Evolutionary conservation across 2,329 filamentous ascomycete species (phyloP).

Genomic region (Phialemoniopsis sp.): DNA sequence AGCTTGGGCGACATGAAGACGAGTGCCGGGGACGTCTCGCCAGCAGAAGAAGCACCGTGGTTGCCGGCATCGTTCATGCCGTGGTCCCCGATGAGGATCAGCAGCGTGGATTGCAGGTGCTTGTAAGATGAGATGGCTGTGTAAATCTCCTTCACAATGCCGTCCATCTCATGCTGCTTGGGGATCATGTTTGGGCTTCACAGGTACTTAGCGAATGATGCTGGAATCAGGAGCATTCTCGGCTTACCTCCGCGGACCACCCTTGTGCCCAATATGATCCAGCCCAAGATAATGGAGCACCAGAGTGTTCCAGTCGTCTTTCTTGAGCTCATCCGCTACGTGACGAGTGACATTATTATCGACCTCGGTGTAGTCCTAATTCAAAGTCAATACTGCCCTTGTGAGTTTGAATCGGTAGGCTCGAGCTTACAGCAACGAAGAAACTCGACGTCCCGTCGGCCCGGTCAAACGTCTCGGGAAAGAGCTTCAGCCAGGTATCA

Average conservation of each 20-base stretch:
- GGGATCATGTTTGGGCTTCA: constrained; percentile 80
- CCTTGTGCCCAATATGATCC: constrained; percentile 97
- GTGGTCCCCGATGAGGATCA: constrained; percentile 89
- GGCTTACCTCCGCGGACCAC: constrained; percentile 72
- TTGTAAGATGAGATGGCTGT: constrained; percentile 64
- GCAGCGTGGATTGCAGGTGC: constrained; percentile 72
- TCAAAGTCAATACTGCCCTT: neutral
- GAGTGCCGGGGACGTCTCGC: constrained; percentile 89
- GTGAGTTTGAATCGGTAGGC: no score
- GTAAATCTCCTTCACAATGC: constrained; percentile 58
- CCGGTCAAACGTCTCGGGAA: constrained; percentile 82
- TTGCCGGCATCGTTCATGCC: constrained; percentile 99
- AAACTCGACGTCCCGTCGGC: constrained; percentile 95
- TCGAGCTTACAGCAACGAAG: constrained; percentile 77
- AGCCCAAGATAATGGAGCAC: constrained; percentile 93
- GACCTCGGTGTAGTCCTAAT: constrained; percentile 92
- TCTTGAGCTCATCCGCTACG: constrained; percentile 69
- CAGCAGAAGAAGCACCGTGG: constrained; percentile 88
- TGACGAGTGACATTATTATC: constrained; percentile 97
- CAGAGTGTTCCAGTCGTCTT: constrained; percentile 86
- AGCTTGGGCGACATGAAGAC: constrained; percentile 89
- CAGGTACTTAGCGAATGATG: constrained; percentile 1
- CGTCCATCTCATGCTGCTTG: constrained; percentile 80
- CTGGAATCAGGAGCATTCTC: constrained; percentile 3
- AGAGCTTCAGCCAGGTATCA: constrained; percentile 97